Evolutionary conservation across 2,329 filamentous ascomycete genomes (phyloP).

Genomic region (Cryphonectria nitschkei): DNA sequence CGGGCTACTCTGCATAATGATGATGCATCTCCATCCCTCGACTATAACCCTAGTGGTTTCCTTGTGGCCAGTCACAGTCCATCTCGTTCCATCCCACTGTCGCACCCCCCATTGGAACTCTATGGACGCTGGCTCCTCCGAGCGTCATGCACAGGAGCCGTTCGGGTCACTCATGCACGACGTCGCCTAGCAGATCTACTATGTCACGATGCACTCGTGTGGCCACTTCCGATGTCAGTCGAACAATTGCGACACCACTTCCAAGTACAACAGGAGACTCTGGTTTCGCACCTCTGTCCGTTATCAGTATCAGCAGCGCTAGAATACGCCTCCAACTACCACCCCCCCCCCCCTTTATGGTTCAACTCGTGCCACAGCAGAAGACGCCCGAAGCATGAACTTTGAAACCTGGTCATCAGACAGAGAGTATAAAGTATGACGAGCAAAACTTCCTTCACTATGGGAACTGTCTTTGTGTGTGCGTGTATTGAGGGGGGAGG

Average conservation of each 20-base stretch:
- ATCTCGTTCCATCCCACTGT: conserved; percentile 11
- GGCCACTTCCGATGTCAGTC: conserved; percentile 4
- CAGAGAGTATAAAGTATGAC: neutral
- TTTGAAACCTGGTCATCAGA: neutral
- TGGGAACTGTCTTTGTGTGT: neutral
- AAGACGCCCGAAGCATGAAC: neutral
- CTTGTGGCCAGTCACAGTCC: conserved; percentile 11
- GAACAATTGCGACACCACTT: neutral
- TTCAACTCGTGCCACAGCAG: conserved; percentile 4
- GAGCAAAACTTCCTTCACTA: neutral
- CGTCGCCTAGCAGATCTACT: conserved; percentile 14
- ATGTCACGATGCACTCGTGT: conserved; percentile 12
- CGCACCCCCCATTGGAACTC: conserved; percentile 14
- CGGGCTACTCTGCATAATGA: conserved; percentile 18
- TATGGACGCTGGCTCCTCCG: conserved; percentile 13
- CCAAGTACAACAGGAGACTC: neutral
- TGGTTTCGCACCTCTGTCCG: conserved; percentile 10
- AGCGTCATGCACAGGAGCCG: conserved; percentile 12
- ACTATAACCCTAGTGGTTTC: neutral
- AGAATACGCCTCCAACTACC: neutral
- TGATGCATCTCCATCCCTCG: conserved; percentile 14
- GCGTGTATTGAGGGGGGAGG: no score
- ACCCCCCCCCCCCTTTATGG: no score
- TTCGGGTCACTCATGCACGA: conserved; percentile 19
- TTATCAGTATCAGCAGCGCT: neutral